Evolutionary conservation across 805 yeast species (phyloP).

Genomic region (Wickerhamiella shivajii): DNA sequence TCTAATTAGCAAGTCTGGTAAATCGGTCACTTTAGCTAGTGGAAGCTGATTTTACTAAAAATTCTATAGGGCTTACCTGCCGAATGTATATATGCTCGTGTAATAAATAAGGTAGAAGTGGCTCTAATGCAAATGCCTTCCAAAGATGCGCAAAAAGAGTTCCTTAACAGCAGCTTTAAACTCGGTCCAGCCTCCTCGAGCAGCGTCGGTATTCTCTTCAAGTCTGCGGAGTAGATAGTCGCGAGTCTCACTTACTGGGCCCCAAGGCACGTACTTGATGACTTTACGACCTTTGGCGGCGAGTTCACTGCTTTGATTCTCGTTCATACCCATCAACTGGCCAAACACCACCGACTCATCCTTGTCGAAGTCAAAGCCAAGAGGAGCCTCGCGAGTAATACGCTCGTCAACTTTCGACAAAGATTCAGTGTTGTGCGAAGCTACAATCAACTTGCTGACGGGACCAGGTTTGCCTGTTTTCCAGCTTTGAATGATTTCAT

Average conservation of each 20-base stretch:
- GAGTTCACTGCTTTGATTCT: slow-evolving; percentile 65
- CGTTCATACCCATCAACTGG: slow-evolving; percentile 93
- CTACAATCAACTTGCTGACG: slow-evolving; percentile 50
- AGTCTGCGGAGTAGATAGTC: slow-evolving; percentile 77
- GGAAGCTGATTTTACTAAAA: too few species aligned
- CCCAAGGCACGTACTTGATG: slow-evolving; percentile 95
- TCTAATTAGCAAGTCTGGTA: too few species aligned
- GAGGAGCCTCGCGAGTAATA: slow-evolving; percentile 26
- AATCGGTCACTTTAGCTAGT: too few species aligned
- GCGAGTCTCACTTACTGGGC: slow-evolving; percentile 87
- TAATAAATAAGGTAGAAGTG: too few species aligned
- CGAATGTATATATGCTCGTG: too few species aligned
- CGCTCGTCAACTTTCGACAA: slow-evolving; percentile 53
- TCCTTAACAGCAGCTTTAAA: slow-evolving; percentile 16
- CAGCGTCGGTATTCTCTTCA: slow-evolving; percentile 79
- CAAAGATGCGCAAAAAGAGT: slow-evolving; percentile 23
- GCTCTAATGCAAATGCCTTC: too few species aligned
- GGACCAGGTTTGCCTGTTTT: slow-evolving; percentile 44
- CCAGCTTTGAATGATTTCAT: slow-evolving; percentile 34
- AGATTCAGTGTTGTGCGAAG: slow-evolving; percentile 78
- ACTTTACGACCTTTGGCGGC: slow-evolving; percentile 54
- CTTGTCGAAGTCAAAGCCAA: slow-evolving; percentile 15
- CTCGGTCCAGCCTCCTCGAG: slow-evolving; percentile 21
- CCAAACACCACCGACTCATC: slow-evolving; percentile 53
- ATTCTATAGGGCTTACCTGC: too few species aligned